phyloP scores from a whole-genome alignment of 768 basidiomycete genomes.

The Amanita brunnescens region DNA sequence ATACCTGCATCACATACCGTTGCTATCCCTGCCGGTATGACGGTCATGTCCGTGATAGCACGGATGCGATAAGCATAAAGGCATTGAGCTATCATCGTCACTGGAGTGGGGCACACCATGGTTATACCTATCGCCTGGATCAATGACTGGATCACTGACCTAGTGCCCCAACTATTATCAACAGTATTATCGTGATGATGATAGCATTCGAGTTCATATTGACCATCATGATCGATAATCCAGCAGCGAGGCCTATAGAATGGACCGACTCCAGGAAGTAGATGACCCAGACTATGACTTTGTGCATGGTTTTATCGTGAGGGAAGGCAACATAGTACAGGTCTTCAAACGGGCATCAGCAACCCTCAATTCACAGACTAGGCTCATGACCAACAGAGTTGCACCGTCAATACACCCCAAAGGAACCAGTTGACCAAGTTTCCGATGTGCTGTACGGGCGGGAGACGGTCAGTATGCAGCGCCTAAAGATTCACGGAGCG shows the following conservation, averaged over 20 bases:
- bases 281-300: conserved; percentile 9
- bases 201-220: not conserved
- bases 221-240: conserved; percentile 3
- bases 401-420: conserved; percentile 14
- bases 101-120: not conserved
- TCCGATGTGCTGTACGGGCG: conserved; percentile 9
- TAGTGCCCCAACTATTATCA: not conserved
- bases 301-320: conserved; percentile 8
- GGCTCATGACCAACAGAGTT: conserved; percentile 10
- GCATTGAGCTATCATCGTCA: conserved; percentile 1
- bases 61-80: conserved; percentile 3
- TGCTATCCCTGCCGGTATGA: not conserved
- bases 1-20: not conserved
- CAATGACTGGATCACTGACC: not conserved
- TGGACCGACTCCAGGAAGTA: conserved; percentile 12
- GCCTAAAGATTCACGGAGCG: not conserved
- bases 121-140: not conserved
- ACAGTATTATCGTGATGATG: not conserved
- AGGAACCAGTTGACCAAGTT: conserved; percentile 13
- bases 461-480: not conserved
- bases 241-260: conserved; percentile 1
- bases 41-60: not conserved
- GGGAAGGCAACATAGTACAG: conserved; percentile 15
- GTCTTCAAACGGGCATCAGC: conserved; percentile 4
- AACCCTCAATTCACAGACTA: not conserved